phyloP scores from a whole-genome alignment of 2,329 filamentous ascomycete genomes.

The Ascocoryne sarcoides region DNA sequence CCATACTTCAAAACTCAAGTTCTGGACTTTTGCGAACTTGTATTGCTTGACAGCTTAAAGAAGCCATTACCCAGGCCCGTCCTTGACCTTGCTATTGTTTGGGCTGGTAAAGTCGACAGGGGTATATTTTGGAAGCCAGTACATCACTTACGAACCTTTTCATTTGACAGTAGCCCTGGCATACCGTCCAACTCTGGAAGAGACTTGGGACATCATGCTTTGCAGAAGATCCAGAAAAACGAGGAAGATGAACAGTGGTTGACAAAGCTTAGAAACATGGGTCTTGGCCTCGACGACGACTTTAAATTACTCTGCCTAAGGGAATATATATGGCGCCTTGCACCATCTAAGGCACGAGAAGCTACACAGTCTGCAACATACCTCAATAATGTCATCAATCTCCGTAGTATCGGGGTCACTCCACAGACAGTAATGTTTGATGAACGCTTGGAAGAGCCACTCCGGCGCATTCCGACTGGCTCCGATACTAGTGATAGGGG shows the following conservation, averaged over 20 bases:
- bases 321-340: slow-evolving; percentile 86
- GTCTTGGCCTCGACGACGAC: slow-evolving; percentile 76
- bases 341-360: slow-evolving; percentile 49
- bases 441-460: slow-evolving; percentile 40
- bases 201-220: slow-evolving; percentile 46
- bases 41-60: slow-evolving; percentile 73
- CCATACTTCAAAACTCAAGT: slow-evolving; percentile 73
- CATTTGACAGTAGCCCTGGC: slow-evolving; percentile 44
- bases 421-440: slow-evolving; percentile 91
- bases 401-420: slow-evolving; percentile 68
- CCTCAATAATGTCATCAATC: slow-evolving; percentile 63
- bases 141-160: slow-evolving; percentile 61
- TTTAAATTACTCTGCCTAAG: slow-evolving; percentile 77
- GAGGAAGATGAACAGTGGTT: slow-evolving; percentile 95
- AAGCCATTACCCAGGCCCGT: slow-evolving; percentile 70
- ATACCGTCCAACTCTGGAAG: slow-evolving; percentile 45
- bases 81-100: slow-evolving; percentile 76
- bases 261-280: slow-evolving; percentile 72
- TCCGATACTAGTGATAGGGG: slow-evolving; percentile 27
- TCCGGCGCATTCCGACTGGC: slow-evolving; percentile 24
- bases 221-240: slow-evolving; percentile 62
- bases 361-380: slow-evolving; percentile 25
- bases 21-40: slow-evolving; percentile 60
- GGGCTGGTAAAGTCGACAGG: slow-evolving; percentile 74
- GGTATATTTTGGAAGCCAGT: slow-evolving; percentile 82